Conservation (phyloP, 2,329 filamentous ascomycete genomes). For the Colletotrichum plurivorum region DNA sequence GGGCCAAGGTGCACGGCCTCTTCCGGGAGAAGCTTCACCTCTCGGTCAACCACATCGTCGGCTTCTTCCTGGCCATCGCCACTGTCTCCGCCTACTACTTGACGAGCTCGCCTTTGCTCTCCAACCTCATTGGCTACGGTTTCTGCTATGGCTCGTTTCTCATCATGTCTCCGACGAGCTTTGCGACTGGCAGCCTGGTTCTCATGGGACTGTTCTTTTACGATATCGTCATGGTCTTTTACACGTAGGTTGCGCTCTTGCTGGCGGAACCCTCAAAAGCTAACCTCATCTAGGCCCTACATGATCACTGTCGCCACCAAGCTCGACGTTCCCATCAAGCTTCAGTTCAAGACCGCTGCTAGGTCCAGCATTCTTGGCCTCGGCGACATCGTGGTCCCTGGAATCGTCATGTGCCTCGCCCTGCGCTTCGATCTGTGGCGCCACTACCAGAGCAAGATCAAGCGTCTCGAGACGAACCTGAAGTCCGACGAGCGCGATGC, state of each 20-base stretch:
- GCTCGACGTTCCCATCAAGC: constrained; percentile 92
- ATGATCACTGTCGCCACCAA: constrained; percentile 92
- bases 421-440: constrained; percentile 93
- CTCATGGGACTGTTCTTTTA: constrained; percentile 90
- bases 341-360: constrained; percentile 80
- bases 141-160: constrained; percentile 89
- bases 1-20: constrained; percentile 66
- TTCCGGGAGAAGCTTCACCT: constrained; percentile 63
- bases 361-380: constrained; percentile 87
- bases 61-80: constrained; percentile 66
- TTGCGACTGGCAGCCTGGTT: constrained; percentile 84
- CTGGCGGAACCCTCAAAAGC: constrained; percentile 40
- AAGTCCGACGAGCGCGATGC: constrained; percentile 49
- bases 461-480: constrained; percentile 57
- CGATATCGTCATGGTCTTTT: constrained; percentile 94
- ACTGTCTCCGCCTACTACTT: constrained; percentile 77
- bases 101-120: constrained; percentile 71
- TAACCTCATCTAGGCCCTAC: constrained; percentile 69
- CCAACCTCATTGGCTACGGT: constrained; percentile 88
- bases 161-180: constrained; percentile 90
- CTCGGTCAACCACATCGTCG: constrained; percentile 70
- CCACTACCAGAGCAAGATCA: constrained; percentile 80
- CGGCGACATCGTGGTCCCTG: constrained; percentile 94
- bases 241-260: constrained; percentile 71
- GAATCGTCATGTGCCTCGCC: constrained; percentile 89